Percentiles rank a stretch among this genome's conserved stretches.
phyloP scores from a whole-genome alignment of 2,329 filamentous ascomycete genomes.

The Colletotrichum endophyticum region DNA sequence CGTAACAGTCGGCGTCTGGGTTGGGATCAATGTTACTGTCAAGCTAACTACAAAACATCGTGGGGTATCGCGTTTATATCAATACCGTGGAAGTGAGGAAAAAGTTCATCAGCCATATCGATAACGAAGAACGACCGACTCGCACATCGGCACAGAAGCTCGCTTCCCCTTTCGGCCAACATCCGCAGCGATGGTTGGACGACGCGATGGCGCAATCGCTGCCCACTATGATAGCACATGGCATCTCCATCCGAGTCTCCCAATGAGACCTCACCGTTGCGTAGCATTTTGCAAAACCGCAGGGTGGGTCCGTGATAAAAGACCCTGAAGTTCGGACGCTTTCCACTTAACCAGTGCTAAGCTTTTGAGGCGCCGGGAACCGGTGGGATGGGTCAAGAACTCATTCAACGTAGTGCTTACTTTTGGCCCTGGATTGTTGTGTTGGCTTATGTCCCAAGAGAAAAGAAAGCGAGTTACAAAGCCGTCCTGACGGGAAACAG shows the following conservation, averaged over 20 bases:
- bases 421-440: not conserved
- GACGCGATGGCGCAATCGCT: conserved; percentile 12
- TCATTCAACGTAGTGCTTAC: not conserved
- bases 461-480: not conserved
- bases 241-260: not conserved
- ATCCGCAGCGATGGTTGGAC: conserved; percentile 7
- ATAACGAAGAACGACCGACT: not conserved
- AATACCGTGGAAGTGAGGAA: not conserved
- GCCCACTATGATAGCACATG: conserved; percentile 13
- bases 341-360: not conserved
- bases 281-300: not conserved
- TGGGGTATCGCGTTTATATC: not conserved
- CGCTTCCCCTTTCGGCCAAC: not conserved
- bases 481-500: not conserved
- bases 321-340: not conserved
- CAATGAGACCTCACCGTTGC: not conserved
- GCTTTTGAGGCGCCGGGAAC: not conserved
- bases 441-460: not conserved
- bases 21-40: not conserved
- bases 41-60: not conserved
- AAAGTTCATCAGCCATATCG: not conserved
- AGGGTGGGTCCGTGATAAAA: not conserved
- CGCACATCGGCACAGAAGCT: not conserved
- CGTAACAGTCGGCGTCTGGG: not conserved
- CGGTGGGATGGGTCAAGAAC: not conserved